These are phyloP conservation scores for Rubroshorea leprosula DNA, from an alignment of 345 rosid genomes.

Conservation along the genomic window DNA sequence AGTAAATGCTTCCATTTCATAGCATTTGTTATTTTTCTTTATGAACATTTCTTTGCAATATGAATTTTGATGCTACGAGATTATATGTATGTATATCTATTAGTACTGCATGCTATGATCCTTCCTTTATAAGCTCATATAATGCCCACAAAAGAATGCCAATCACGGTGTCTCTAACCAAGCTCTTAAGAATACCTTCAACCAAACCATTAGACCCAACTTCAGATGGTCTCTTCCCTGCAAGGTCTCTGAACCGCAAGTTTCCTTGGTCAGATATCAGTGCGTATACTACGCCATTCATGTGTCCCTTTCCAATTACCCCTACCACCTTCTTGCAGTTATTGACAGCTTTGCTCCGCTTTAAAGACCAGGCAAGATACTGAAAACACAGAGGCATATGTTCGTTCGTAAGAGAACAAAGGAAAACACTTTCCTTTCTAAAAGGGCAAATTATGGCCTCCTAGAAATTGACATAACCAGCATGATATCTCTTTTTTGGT, in stretches of 20 bases:
- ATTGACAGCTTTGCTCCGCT: conserved; percentile 88
- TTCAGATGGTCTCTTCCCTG: conserved; percentile 41
- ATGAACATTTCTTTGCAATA: too few relatives aligned
- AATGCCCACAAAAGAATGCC: conserved; percentile 47
- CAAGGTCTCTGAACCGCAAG: conserved; percentile 65
- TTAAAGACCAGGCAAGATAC: conserved; percentile 90
- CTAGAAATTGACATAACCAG: too few relatives aligned
- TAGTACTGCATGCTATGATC: too few relatives aligned
- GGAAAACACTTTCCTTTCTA: background rate
- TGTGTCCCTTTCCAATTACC: conserved; percentile 77
- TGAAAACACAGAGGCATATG: conserved; percentile 18
- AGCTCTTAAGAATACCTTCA: conserved; percentile 27
- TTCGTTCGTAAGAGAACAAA: background rate
- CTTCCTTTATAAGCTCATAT: conserved; percentile 32
- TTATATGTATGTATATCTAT: too few relatives aligned
- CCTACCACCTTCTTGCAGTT: conserved; percentile 71
- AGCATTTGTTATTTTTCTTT: too few relatives aligned
- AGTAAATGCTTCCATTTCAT: too few relatives aligned
- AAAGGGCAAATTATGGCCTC: too few relatives aligned
- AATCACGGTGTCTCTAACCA: conserved; percentile 44
- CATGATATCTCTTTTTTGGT: too few relatives aligned
- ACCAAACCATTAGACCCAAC: conserved; percentile 30
- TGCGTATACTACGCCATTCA: conserved; percentile 81
- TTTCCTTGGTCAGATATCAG: conserved; percentile 65
- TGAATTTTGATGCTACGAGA: too few relatives aligned